Evolutionary conservation across 2,329 filamentous ascomycete species (phyloP).

Genomic region (Lasiodiplodia gonubiensis): DNA sequence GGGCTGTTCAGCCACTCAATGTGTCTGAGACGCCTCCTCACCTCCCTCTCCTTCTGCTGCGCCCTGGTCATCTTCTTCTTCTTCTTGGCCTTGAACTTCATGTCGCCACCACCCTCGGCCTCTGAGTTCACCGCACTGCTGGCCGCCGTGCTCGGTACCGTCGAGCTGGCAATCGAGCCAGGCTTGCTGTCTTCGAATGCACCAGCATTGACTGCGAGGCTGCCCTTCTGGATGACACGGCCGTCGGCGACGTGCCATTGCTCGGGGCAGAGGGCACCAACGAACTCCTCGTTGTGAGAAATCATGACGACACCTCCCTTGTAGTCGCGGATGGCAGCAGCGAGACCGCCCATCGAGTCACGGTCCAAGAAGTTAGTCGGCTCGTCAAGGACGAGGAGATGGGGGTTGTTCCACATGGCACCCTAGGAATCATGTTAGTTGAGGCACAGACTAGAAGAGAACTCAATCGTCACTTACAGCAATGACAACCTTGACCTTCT

Average conservation of each 20-base stretch:
- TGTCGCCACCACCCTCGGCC: slow-evolving; percentile 73
- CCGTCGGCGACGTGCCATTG: slow-evolving; percentile 95
- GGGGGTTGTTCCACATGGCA: slow-evolving; percentile 89
- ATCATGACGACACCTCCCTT: slow-evolving; percentile 99
- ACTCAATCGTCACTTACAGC: slow-evolving; percentile 53
- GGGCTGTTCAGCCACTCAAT: slow-evolving; percentile 78
- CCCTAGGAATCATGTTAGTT: background rate
- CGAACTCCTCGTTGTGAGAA: slow-evolving; percentile 99
- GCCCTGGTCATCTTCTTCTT: slow-evolving; percentile 99
- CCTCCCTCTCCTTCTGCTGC: slow-evolving; percentile 92
- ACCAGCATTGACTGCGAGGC: slow-evolving; percentile 73
- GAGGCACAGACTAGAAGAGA: slow-evolving; percentile 72
- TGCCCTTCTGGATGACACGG: slow-evolving; percentile 82
- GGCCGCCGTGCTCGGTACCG: slow-evolving; percentile 44
- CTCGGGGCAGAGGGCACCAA: slow-evolving; percentile 92
- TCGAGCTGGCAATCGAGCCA: slow-evolving; percentile 60
- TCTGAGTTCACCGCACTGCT: slow-evolving; percentile 75
- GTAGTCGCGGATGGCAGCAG: slow-evolving; percentile 98
- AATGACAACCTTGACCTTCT: slow-evolving; percentile 99
- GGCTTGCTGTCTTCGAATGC: slow-evolving; percentile 85
- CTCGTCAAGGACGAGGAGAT: slow-evolving; percentile 95
- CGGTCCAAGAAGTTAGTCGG: slow-evolving; percentile 99
- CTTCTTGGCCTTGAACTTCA: slow-evolving; percentile 91
- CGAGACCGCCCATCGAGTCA: slow-evolving; percentile 93
- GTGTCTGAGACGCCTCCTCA: slow-evolving; percentile 83